These are phyloP conservation scores for Dittrichia graveolens DNA, from an alignment of 129 eudicot genomes.

Conservation along the genomic window DNA sequence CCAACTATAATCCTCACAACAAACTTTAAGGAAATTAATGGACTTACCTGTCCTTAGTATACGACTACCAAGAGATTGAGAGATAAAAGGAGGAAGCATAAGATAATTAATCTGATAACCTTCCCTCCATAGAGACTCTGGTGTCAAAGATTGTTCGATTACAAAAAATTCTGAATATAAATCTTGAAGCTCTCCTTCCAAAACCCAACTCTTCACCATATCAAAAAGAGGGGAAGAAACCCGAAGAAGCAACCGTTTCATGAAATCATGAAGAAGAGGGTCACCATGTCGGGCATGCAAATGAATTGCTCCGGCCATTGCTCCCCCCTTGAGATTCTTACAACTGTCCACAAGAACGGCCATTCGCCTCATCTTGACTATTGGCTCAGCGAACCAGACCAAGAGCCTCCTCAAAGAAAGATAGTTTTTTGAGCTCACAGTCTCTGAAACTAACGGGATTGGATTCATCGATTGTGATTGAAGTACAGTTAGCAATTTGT, in stretches of 20 bases:
- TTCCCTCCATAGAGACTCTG: slow-evolving; percentile 81
- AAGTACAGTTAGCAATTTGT: slow-evolving; percentile 71
- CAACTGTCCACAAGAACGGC: slow-evolving; percentile 86
- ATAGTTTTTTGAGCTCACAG: slow-evolving; percentile 52
- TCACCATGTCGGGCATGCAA: slow-evolving; percentile 94
- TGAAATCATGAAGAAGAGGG: slow-evolving; percentile 76
- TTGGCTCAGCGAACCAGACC: slow-evolving; percentile 85
- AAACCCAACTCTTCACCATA: slow-evolving; percentile 94
- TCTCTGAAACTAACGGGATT: slow-evolving; percentile 54
- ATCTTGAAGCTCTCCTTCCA: slow-evolving; percentile 93
- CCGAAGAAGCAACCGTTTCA: slow-evolving; percentile 68
- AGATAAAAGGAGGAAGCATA: slow-evolving; percentile 88
- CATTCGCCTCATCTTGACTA: slow-evolving; percentile 89
- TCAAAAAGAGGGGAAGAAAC: slow-evolving; percentile 85
- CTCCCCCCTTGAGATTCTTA: slow-evolving; percentile 78
- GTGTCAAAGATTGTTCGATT: slow-evolving; percentile 67
- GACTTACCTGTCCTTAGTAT: slow-evolving; percentile 90
- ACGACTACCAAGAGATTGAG: slow-evolving; percentile 73
- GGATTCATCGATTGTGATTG: slow-evolving; percentile 77
- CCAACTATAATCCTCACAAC: slow-evolving; percentile 88
- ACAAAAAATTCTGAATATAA: slow-evolving; percentile 68
- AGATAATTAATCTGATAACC: slow-evolving; percentile 66
- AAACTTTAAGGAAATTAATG: slow-evolving; percentile 80
- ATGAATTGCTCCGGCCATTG: slow-evolving; percentile 87
- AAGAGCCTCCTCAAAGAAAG: slow-evolving; percentile 68